phyloP scores from a whole-genome alignment of 495 filamentous ascomycete species.

The Cairneyella variabilis region DNA sequence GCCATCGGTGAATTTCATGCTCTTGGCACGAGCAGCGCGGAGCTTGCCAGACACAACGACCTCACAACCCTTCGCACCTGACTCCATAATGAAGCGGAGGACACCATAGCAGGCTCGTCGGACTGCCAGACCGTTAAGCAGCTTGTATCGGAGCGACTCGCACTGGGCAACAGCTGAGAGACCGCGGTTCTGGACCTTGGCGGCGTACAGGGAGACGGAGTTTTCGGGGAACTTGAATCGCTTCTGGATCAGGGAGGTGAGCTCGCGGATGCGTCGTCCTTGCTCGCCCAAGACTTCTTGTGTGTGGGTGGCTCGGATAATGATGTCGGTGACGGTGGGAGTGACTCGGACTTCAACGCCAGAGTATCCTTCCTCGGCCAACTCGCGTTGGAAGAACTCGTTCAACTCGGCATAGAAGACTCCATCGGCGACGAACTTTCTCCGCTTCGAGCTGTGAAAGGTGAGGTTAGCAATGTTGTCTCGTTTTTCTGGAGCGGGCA shows the following conservation, averaged over 20 bases:
- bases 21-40: slow-evolving; percentile 96
- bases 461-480: too few relatives aligned
- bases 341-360: slow-evolving; percentile 99
- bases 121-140: slow-evolving; percentile 97
- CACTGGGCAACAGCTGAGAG: slow-evolving; percentile 99
- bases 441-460: slow-evolving; percentile 78
- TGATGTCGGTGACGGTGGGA: slow-evolving; percentile 99
- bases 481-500: too few relatives aligned
- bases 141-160: slow-evolving; percentile 99
- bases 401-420: slow-evolving; percentile 99
- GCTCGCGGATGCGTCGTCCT: slow-evolving; percentile 98
- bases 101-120: slow-evolving; percentile 99
- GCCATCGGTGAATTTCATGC: slow-evolving; percentile 99
- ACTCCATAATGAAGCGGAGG: slow-evolving; percentile 99
- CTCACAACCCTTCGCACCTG: slow-evolving; percentile 98
- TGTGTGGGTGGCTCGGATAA: slow-evolving; percentile 99
- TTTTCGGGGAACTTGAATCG: slow-evolving; percentile 99
- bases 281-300: slow-evolving; percentile 99
- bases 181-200: slow-evolving; percentile 99
- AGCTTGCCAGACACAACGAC: slow-evolving; percentile 99
- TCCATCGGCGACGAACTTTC: slow-evolving; percentile 99
- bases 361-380: slow-evolving; percentile 99
- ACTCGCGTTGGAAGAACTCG: slow-evolving; percentile 99
- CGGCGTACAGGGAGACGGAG: slow-evolving; percentile 98
- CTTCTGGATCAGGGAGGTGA: slow-evolving; percentile 99